Conservation (phyloP, 2,329 filamentous ascomycete species). For the Neoscytalidium dimidiatum region DNA sequence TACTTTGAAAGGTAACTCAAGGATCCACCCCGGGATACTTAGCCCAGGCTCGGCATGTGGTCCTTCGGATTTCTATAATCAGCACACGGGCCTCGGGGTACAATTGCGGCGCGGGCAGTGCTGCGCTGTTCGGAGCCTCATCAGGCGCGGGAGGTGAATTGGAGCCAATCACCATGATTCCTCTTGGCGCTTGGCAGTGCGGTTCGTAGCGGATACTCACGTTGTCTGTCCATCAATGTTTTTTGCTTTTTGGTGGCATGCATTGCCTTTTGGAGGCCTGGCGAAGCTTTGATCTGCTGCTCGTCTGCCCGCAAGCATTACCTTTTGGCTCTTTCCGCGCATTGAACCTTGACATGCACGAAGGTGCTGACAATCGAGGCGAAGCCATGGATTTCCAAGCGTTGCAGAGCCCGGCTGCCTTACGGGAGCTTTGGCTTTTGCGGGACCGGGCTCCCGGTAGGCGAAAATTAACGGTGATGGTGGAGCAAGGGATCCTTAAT, state of each 20-base stretch:
- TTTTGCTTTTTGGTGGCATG: not conserved
- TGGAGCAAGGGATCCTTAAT: constrained; percentile 2
- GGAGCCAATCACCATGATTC: not conserved
- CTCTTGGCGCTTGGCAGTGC: not conserved
- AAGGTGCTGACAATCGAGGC: not conserved
- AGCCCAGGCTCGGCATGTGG: not conserved
- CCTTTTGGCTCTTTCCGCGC: not conserved
- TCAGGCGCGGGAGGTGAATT: not conserved
- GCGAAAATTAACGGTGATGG: not conserved
- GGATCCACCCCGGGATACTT: not conserved
- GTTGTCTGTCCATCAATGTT: not conserved
- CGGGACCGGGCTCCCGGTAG: not conserved
- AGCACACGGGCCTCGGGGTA: not conserved
- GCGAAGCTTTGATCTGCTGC: too few relatives aligned
- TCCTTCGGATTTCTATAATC: constrained; percentile 11
- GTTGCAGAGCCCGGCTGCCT: not conserved
- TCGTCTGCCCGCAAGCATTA: not conserved
- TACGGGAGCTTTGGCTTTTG: not conserved
- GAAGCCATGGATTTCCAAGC: too few relatives aligned
- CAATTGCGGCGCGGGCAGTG: not conserved
- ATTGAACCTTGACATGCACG: not conserved
- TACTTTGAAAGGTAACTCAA: not conserved
- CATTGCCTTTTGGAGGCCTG: not conserved
- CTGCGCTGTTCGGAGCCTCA: not conserved
- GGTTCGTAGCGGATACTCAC: not conserved